Percentiles rank a stretch among this genome's conserved stretches.
These are phyloP conservation scores for Colletotrichum salicis DNA, from an alignment of 2,329 filamentous ascomycete genomes.

Conservation along the genomic window DNA sequence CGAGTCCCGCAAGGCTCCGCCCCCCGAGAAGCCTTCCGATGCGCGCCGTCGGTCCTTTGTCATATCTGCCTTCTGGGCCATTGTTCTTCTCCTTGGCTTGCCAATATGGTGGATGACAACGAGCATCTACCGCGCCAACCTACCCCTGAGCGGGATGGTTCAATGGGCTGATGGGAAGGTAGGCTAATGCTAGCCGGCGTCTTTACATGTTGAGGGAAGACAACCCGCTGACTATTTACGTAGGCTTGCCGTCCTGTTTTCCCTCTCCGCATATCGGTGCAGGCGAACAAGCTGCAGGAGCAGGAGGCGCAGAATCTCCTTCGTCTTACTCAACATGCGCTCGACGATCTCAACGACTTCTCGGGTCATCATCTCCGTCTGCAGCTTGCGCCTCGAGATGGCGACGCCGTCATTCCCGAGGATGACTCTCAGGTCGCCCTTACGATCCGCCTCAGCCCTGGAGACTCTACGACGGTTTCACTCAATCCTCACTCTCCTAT, in stretches of 20 bases:
- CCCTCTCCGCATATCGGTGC: constrained; percentile 82
- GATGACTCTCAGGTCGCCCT: constrained; percentile 68
- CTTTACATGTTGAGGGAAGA: background rate
- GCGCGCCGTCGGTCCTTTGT: constrained; percentile 77
- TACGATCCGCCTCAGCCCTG: constrained; percentile 75
- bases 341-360: constrained; percentile 89
- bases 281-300: constrained; percentile 72
- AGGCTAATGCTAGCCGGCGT: constrained; percentile 38
- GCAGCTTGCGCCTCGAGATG: constrained; percentile 62
- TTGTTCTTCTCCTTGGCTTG: constrained; percentile 84
- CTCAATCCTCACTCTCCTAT: constrained; percentile 76
- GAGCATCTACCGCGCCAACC: constrained; percentile 84
- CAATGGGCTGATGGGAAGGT: constrained; percentile 93
- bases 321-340: constrained; percentile 82
- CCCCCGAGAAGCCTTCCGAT: constrained; percentile 79
- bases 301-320: constrained; percentile 79
- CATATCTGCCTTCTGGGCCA: constrained; percentile 89
- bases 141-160: constrained; percentile 88
- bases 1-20: constrained; percentile 63
- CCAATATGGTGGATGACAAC: constrained; percentile 98
- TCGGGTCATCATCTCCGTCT: constrained; percentile 84
- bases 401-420: constrained; percentile 44
- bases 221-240: background rate
- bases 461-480: constrained; percentile 68
- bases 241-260: constrained; percentile 91